These are phyloP conservation scores for Neostapfia colusana DNA, from an alignment of 176 grass and related monocot species.

Conservation along the genomic window DNA sequence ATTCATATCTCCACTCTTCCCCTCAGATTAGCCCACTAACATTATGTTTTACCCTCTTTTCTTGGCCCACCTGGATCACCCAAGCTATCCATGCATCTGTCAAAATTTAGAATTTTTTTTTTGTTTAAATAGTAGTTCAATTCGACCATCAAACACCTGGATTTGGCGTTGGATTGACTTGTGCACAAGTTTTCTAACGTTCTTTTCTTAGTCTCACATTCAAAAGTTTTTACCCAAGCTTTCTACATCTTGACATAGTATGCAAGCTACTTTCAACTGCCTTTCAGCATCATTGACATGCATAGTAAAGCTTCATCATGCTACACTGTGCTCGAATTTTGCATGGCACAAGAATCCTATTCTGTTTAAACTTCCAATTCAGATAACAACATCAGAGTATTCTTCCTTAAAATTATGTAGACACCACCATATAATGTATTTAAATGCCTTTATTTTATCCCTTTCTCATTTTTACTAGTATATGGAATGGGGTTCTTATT, in stretches of 20 bases:
- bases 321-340: background rate
- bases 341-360: background rate
- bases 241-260: background rate
- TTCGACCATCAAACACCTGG: background rate
- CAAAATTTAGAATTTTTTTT: background rate
- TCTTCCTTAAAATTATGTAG: background rate
- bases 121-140: background rate
- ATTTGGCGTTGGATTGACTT: background rate
- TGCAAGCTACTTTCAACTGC: background rate
- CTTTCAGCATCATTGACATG: background rate
- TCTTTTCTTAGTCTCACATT: background rate
- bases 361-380: background rate
- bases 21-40: background rate
- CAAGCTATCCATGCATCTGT: constrained; percentile 2
- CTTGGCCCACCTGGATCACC: background rate
- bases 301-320: constrained; percentile 28
- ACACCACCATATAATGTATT: background rate
- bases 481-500: constrained; percentile 12
- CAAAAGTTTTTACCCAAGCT: background rate
- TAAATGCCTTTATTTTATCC: constrained; percentile 9
- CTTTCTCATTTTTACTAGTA: constrained; percentile 7
- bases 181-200: background rate
- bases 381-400: background rate
- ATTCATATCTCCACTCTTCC: constrained; percentile 19
- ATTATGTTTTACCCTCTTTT: background rate